phyloP scores from a whole-genome alignment of 495 filamentous ascomycete species.

The Neurospora sp. region DNA sequence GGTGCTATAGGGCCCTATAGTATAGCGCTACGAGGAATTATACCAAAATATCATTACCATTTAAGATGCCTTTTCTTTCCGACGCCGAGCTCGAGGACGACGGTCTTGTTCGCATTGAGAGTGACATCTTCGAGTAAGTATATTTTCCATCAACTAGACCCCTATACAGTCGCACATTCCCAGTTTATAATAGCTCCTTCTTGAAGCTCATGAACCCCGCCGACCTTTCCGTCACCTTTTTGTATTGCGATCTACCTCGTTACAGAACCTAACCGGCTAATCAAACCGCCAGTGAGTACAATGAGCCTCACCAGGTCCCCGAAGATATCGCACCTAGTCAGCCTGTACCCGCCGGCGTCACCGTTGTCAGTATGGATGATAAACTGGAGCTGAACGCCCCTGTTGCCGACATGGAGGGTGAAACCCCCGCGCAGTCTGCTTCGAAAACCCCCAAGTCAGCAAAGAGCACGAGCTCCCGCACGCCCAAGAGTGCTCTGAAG shows the following conservation, averaged over 20 bases:
- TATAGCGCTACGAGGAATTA: neutral
- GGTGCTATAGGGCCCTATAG: no score
- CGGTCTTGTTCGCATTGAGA: constrained; percentile 10
- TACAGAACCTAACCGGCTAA: neutral
- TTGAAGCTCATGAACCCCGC: neutral
- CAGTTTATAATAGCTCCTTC: neutral
- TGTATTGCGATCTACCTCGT: neutral
- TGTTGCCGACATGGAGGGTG: constrained; percentile 1
- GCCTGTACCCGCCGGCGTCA: constrained; percentile 3
- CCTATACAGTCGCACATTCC: neutral
- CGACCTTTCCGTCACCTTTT: neutral
- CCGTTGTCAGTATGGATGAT: constrained; percentile 13
- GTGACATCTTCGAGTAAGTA: constrained; percentile 19
- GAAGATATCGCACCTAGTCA: neutral
- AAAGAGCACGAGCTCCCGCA: constrained; percentile 8
- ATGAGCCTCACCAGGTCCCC: neutral
- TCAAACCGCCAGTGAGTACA: neutral
- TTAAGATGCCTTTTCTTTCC: constrained; percentile 5
- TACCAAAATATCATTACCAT: neutral
- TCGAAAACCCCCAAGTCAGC: constrained; percentile 10
- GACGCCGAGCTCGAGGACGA: constrained; percentile 4
- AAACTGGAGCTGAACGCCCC: neutral
- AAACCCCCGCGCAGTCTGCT: constrained; percentile 6
- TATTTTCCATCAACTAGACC: neutral
- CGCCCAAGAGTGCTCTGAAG: neutral